Evolutionary conservation across 768 basidiomycete species (phyloP), one percentile per base, ranked within the genome.

Genomic region (Podaxis sp.): DNA sequence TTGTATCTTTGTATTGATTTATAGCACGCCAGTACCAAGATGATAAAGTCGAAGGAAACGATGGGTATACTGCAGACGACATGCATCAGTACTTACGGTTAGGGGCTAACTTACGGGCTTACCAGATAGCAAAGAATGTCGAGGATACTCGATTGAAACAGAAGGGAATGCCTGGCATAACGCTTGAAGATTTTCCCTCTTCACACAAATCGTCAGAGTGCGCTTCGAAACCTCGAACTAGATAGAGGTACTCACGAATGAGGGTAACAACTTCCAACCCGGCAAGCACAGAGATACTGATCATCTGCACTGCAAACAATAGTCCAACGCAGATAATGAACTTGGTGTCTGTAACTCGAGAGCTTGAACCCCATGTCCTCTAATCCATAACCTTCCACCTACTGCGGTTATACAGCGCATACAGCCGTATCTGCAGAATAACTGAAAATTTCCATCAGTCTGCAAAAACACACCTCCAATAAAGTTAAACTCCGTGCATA

Each of bases 61-160:
- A 56, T 56, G 33, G 54, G 54, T 56, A 56, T 56, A 24, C 39
- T 56, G 39, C 13, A 15, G 3, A 4, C 15, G 11, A 56, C 39
- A 24, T 24, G 54, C 38, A 56, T 38, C 12, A 13, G 11, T 7
- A 38, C 39, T 2, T 12, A 22, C 9, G 24, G 54, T 12, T 4
- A 7, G 36, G 24, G 22, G 15, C 30, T 8, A 54, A 24, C 36
- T 9, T 4, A 24, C 33, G 33, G 8, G 11, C 54, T 19, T n/a
- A 56, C 54, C 54, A 56, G 22, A 56, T 56, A 24, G 54, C 54
- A 56, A 56, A 56, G 54, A 56, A 56, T 4, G 54, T 56, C 11
- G 54, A 56, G 12, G 54, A 56, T 24, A 56, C 54, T 13, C 2
- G 22, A 22, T 39, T 56, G 15, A 56, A 56, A 24, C 54, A 56